A percentile compares a stretch with the other conserved stretches of the same genome.
Evolutionary conservation across 371 early-diverging fungal genomes (phyloP).

Genomic region (Saksenaea vasiformis): DNA sequence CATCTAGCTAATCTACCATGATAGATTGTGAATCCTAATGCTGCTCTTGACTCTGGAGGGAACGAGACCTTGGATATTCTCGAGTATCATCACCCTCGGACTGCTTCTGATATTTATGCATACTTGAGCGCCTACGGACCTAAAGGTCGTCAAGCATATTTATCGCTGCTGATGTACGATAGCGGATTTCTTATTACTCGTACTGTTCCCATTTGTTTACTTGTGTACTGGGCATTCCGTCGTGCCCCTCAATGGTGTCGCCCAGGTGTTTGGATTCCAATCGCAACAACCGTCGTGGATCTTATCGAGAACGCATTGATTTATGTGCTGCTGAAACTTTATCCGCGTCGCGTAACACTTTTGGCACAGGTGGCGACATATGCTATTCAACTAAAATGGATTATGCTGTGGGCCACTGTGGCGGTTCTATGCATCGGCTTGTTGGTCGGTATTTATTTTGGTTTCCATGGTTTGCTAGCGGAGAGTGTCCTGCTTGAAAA

Average conservation of each 20-base stretch:
- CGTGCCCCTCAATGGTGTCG: conserved; percentile 31
- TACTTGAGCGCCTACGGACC: conserved; percentile 36
- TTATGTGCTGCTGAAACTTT: conserved; percentile 26
- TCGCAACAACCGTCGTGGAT: conserved; percentile 30
- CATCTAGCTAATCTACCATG: neutral
- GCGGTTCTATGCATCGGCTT: conserved; percentile 25
- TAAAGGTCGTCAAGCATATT: conserved; percentile 47
- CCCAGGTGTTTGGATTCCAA: conserved; percentile 45
- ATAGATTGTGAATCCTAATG: conserved; percentile 47
- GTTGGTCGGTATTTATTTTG: conserved; percentile 42
- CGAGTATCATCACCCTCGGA: conserved; percentile 39
- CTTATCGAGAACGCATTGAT: conserved; percentile 34
- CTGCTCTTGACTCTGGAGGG: conserved; percentile 26
- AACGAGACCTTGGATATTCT: conserved; percentile 43
- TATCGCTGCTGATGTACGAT: conserved; percentile 36
- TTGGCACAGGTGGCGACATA: conserved; percentile 23
- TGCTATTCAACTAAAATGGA: conserved; percentile 39
- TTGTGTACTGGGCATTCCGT: conserved; percentile 37
- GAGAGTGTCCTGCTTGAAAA: conserved; percentile 46
- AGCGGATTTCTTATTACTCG: conserved; percentile 36
- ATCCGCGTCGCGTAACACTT: conserved; percentile 30
- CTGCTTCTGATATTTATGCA: conserved; percentile 33
- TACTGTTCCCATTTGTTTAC: conserved; percentile 33
- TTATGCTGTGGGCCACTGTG: conserved; percentile 31
- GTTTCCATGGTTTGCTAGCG: conserved; percentile 43